Evolutionary conservation across 164 flowering plant genomes (phyloP).

Genomic region (Annona cherimola): DNA sequence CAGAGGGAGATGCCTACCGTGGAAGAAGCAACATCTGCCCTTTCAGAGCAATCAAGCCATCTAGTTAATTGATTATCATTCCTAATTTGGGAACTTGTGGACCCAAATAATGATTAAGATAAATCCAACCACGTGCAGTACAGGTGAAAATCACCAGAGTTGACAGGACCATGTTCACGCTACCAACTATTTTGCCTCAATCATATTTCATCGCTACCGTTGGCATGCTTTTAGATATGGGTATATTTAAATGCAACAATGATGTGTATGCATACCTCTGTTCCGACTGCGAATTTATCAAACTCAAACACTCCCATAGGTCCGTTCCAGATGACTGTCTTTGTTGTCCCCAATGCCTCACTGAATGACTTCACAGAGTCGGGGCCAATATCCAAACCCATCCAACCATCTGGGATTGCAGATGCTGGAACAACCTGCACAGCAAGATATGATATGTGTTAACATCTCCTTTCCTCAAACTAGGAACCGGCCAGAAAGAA

Average conservation of each 20-base stretch:
- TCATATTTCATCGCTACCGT: too few species aligned
- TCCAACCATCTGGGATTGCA: conserved; percentile 74
- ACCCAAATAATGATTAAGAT: neutral
- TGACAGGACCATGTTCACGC: too few species aligned
- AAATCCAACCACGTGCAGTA: neutral
- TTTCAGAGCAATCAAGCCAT: neutral
- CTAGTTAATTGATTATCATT: neutral
- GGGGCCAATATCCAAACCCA: conserved; percentile 85
- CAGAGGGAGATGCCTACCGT: too few species aligned
- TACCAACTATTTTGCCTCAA: too few species aligned
- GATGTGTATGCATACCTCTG: conserved; percentile 45
- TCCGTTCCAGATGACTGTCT: conserved; percentile 83
- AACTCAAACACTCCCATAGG: conserved; percentile 94
- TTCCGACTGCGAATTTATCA: conserved; percentile 79
- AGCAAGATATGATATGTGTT: neutral
- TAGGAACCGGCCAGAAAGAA: too few species aligned
- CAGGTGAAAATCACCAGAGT: too few species aligned
- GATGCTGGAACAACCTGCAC: conserved; percentile 60
- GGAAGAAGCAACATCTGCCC: neutral
- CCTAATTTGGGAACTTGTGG: neutral
- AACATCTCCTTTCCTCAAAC: neutral
- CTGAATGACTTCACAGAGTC: conserved; percentile 60
- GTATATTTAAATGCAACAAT: neutral
- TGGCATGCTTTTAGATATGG: neutral
- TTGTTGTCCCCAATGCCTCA: conserved; percentile 53